Conservation (phyloP, 352 stramenopile genomes). For the Globisporangium nunn region DNA sequence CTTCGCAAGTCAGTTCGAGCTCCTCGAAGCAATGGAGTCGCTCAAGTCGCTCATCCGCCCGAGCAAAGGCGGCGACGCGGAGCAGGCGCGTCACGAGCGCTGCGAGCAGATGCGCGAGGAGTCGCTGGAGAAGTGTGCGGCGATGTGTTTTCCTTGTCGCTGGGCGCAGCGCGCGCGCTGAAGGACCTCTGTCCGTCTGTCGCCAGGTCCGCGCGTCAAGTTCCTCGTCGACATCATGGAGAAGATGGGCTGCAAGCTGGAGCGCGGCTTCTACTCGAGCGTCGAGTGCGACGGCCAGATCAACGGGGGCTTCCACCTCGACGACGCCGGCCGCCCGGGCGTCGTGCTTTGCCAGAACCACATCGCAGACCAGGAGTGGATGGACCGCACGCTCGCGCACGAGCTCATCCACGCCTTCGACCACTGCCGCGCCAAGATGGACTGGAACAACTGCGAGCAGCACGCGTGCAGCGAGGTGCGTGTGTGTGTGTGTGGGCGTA, state of each 20-base stretch:
- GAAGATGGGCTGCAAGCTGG: conserved; percentile 79
- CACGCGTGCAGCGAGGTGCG: conserved; percentile 88
- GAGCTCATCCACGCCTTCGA: conserved; percentile 93
- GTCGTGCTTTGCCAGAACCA: conserved; percentile 89
- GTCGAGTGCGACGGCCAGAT: conserved; percentile 81
- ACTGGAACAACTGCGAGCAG: conserved; percentile 91
- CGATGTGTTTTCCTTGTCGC: too few species aligned
- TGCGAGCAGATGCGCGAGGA: conserved; percentile 68
- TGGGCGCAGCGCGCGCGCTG: too few species aligned
- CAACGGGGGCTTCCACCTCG: conserved; percentile 81
- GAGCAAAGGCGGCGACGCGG: conserved; percentile 24
- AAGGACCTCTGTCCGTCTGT: neutral
- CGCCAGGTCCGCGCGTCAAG: conserved; percentile 60
- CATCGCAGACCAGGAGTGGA: conserved; percentile 87
- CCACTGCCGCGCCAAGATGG: conserved; percentile 89
- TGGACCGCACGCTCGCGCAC: conserved; percentile 90
- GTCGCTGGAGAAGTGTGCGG: conserved; percentile 63
- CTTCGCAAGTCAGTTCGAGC: too few species aligned
- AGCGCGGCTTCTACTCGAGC: conserved; percentile 68
- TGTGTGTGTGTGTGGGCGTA: neutral
- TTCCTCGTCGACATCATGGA: conserved; percentile 84
- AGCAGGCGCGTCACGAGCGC: conserved; percentile 34
- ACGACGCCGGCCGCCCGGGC: conserved; percentile 62
- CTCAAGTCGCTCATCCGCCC: conserved; percentile 56
- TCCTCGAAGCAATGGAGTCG: conserved; percentile 37